These are phyloP conservation scores for Leersia perrieri DNA, from an alignment of 176 grass and related monocot genomes.

Conservation along the genomic window DNA sequence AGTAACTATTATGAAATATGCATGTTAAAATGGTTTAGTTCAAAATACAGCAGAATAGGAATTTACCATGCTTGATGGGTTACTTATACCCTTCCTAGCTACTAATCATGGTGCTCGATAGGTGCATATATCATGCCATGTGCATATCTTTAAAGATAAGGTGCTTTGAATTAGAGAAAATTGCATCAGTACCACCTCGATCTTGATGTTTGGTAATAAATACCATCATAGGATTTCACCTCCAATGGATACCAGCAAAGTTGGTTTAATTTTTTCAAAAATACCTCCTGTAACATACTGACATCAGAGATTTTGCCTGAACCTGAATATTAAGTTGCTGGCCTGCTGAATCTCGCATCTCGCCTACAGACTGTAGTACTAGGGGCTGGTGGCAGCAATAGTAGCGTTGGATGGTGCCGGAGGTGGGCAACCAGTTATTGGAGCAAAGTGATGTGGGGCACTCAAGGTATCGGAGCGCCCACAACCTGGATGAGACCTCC, in stretches of 20 bases:
- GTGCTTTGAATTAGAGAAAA: not conserved
- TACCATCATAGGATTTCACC: too few species aligned
- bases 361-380: too few species aligned
- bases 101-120: not conserved
- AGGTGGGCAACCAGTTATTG: not conserved
- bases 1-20: not conserved
- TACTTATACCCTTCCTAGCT: not conserved
- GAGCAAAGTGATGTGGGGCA: not conserved
- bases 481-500: not conserved
- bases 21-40: conserved; percentile 15
- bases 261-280: too few species aligned
- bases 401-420: not conserved
- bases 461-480: not conserved
- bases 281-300: too few species aligned
- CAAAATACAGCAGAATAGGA: not conserved
- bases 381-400: too few species aligned
- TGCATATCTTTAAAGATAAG: not conserved
- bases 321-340: too few species aligned
- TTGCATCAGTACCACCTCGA: not conserved
- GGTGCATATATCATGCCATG: not conserved
- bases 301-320: too few species aligned
- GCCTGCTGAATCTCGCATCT: too few species aligned
- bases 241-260: too few species aligned
- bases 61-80: not conserved
- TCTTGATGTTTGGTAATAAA: too few species aligned